A percentile compares a stretch with the other conserved stretches of the same genome.
Conservation (phyloP, 2,329 filamentous ascomycete genomes). For the Monosporascus sp. region DNA sequence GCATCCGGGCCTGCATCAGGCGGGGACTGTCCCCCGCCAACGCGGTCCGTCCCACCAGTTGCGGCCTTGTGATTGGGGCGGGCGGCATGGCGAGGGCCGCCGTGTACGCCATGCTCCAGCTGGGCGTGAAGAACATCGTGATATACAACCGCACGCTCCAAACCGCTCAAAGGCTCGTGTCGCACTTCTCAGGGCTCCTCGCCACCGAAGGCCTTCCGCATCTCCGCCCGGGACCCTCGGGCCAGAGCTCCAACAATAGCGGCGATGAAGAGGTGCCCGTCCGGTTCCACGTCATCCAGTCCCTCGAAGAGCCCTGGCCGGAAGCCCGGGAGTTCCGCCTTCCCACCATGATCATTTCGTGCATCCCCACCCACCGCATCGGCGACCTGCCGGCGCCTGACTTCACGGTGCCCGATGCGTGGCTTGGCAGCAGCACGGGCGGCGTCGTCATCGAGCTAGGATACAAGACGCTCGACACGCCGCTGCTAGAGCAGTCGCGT, state of each 20-base stretch:
- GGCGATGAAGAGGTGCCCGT: slow-evolving; percentile 29
- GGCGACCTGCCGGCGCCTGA: slow-evolving; percentile 61
- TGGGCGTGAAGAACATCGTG: slow-evolving; percentile 72
- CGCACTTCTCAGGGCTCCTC: slow-evolving; percentile 61
- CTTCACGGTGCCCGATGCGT: slow-evolving; percentile 63
- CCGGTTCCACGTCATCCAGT: slow-evolving; percentile 55
- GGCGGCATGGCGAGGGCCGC: slow-evolving; percentile 76
- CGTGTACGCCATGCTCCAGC: slow-evolving; percentile 71
- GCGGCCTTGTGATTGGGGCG: slow-evolving; percentile 58
- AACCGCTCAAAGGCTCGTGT: slow-evolving; percentile 63
- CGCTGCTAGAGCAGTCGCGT: slow-evolving; percentile 64
- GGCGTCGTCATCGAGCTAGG: slow-evolving; percentile 72
- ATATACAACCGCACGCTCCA: slow-evolving; percentile 66
- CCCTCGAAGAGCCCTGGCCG: slow-evolving; percentile 61
- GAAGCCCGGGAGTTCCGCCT: slow-evolving; percentile 43
- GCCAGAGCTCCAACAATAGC: slow-evolving; percentile 28
- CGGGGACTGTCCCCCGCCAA: slow-evolving; percentile 70
- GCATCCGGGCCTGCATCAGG: slow-evolving; percentile 67
- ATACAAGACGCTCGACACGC: slow-evolving; percentile 69
- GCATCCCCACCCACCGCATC: slow-evolving; percentile 67
- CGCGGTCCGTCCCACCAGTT: slow-evolving; percentile 51
- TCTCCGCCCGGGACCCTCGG: slow-evolving; percentile 13
- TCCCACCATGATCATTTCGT: slow-evolving; percentile 72
- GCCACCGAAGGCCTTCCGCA: slow-evolving; percentile 37
- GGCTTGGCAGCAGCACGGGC: slow-evolving; percentile 68